These are phyloP conservation scores for Mayamaea pseudoterrestris DNA, from an alignment of 108 stramenopile genomes.

Conservation along the genomic window DNA sequence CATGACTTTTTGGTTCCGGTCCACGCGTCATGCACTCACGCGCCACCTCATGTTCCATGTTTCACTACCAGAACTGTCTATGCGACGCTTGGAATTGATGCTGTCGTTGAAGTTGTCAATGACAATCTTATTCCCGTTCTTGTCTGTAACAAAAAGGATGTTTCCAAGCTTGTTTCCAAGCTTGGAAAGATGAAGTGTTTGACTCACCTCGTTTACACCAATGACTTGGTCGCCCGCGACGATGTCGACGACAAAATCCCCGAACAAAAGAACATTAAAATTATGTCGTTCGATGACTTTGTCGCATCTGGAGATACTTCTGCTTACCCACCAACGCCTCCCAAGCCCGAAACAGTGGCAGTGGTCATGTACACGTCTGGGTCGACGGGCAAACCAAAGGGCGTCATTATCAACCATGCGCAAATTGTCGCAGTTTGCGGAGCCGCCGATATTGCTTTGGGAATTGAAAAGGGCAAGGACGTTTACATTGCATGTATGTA, in stretches of 20 bases:
- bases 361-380: conserved; percentile 97
- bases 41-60: no score
- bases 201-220: conserved; percentile 75
- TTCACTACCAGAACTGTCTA: conserved; percentile 91
- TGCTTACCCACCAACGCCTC: conserved; percentile 57
- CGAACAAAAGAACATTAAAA: conserved; percentile 28
- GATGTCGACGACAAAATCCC: conserved; percentile 21
- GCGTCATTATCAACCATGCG: conserved; percentile 84
- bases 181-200: conserved; percentile 60
- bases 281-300: conserved; percentile 73
- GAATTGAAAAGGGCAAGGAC: conserved; percentile 21
- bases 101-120: conserved; percentile 75
- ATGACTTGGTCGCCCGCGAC: conserved; percentile 51
- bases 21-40: no score
- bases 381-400: conserved; percentile 90
- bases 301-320: conserved; percentile 48
- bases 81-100: conserved; percentile 85
- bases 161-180: conserved; percentile 35
- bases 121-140: conserved; percentile 70
- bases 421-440: conserved; percentile 62
- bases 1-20: no score
- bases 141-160: conserved; percentile 74
- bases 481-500: conserved; percentile 55
- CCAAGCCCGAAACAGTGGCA: conserved; percentile 65
- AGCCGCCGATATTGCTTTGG: conserved; percentile 20